Percentiles rank a stretch among this genome's conserved stretches.
phyloP scores from a whole-genome alignment of 73 alveolate genomes.

The Paramecium primaurelia region DNA sequence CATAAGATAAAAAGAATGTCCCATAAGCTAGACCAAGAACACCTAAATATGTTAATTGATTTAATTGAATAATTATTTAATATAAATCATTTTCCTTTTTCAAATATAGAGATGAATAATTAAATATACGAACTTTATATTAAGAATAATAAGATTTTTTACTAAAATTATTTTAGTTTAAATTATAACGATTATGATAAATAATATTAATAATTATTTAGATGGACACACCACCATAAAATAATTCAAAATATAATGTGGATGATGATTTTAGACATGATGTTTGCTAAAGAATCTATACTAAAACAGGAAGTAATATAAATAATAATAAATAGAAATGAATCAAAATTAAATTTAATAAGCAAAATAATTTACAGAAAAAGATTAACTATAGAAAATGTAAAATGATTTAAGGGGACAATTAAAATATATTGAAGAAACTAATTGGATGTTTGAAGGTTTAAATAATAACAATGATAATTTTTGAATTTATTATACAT shows the following conservation, averaged over 20 bases:
- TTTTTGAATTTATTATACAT: not conserved
- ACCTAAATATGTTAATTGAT: constrained; percentile 46
- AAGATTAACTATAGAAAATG: not conserved
- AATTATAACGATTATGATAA: not conserved
- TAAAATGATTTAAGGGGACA: not conserved
- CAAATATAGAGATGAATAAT: too few species aligned
- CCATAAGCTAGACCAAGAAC: constrained; percentile 52
- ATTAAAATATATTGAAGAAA: constrained; percentile 23
- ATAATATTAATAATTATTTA: not conserved
- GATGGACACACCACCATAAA: constrained; percentile 39
- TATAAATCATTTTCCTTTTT: not conserved
- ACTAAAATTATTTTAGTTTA: too few species aligned
- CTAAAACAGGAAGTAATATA: not conserved
- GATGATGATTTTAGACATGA: constrained; percentile 21
- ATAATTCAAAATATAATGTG: not conserved
- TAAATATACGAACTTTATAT: too few species aligned
- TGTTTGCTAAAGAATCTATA: not conserved
- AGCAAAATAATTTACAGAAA: not conserved
- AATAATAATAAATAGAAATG: not conserved
- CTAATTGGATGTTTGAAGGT: constrained; percentile 31
- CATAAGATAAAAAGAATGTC: constrained; percentile 75
- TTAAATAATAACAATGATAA: not conserved
- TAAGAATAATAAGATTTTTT: too few species aligned
- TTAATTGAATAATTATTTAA: not conserved
- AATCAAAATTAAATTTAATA: not conserved